phyloP scores from a whole-genome alignment of 2,329 filamentous ascomycete genomes.

The Chrysosphaeria jannelii region DNA sequence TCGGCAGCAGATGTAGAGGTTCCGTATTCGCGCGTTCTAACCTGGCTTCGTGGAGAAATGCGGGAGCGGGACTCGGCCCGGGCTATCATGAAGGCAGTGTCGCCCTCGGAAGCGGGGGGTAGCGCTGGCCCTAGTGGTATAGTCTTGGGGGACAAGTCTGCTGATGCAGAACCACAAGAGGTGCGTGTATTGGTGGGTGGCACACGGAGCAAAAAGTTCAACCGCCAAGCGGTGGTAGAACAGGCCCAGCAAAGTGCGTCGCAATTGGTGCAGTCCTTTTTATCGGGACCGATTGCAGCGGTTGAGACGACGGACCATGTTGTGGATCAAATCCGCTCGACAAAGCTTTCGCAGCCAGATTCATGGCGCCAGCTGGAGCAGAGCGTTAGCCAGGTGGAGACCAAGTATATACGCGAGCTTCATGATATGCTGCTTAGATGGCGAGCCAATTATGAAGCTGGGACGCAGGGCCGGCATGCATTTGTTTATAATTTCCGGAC shows the following conservation, averaged over 20 bases:
- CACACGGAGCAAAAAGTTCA: conserved; percentile 73
- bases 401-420: conserved; percentile 57
- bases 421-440: conserved; percentile 43
- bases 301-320: conserved; percentile 70
- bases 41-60: conserved; percentile 55
- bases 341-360: conserved; percentile 48
- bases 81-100: conserved; percentile 7
- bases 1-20: conserved; percentile 52
- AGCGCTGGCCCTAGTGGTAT: no score
- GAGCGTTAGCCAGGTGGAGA: conserved; percentile 41
- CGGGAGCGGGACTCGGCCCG: conserved; percentile 19
- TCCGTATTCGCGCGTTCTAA: conserved; percentile 37
- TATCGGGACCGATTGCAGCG: conserved; percentile 54
- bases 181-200: conserved; percentile 64
- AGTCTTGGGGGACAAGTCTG: conserved; percentile 1
- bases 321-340: conserved; percentile 44
- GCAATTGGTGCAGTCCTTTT: conserved; percentile 36
- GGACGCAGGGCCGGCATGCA: conserved; percentile 26
- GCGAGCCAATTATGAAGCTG: conserved; percentile 23
- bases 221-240: conserved; percentile 62
- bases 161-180: conserved; percentile 19
- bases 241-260: conserved; percentile 31
- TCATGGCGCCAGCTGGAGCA: conserved; percentile 65
- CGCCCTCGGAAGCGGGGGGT: conserved; percentile 2
- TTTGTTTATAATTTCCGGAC: conserved; percentile 86